A percentile compares a stretch with the other conserved stretches of the same genome.
phyloP scores from a whole-genome alignment of 2,329 filamentous ascomycete species.

The Fusarium sp. region DNA sequence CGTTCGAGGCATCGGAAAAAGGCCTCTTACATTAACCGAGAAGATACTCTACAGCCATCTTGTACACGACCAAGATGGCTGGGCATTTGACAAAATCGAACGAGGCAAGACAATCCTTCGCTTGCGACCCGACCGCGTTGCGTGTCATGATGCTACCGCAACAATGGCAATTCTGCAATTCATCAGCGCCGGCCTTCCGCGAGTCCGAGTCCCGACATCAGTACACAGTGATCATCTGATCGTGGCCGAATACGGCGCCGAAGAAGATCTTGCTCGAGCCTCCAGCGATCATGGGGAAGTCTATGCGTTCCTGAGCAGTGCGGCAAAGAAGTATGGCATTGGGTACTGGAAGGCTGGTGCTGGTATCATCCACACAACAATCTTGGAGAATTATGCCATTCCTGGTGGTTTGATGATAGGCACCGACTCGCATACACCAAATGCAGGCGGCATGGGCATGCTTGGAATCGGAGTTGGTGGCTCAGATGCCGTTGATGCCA shows the following conservation, averaged over 20 bases:
- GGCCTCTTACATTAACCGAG: conserved; percentile 51
- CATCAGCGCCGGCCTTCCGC: conserved; percentile 54
- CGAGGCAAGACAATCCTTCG: conserved; percentile 53
- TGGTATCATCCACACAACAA: conserved; percentile 53
- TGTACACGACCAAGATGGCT: conserved; percentile 43
- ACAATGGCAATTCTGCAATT: conserved; percentile 57
- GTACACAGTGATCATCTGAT: conserved; percentile 56
- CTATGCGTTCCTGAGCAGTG: conserved; percentile 52
- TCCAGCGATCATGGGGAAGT: conserved; percentile 44
- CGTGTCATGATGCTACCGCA: conserved; percentile 56
- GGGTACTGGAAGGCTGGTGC: conserved; percentile 53
- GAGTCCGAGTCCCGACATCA: conserved; percentile 52
- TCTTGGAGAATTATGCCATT: conserved; percentile 55
- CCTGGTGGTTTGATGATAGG: conserved; percentile 52
- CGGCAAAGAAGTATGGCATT: conserved; percentile 59
- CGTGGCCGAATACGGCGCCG: conserved; percentile 30
- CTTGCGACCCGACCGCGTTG: conserved; percentile 53
- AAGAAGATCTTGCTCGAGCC: conserved; percentile 5
- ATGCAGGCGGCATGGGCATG: conserved; percentile 51
- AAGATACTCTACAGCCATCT: conserved; percentile 54
- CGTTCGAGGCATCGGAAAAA: conserved; percentile 29
- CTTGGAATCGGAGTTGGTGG: conserved; percentile 56
- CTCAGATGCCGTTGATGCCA: conserved; percentile 60
- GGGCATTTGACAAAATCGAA: conserved; percentile 45
- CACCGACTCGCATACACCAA: conserved; percentile 53